A percentile compares a stretch with the other conserved stretches of the same genome.
Conservation (phyloP, 208 protist species). For the Crithidia sp. region DNA sequence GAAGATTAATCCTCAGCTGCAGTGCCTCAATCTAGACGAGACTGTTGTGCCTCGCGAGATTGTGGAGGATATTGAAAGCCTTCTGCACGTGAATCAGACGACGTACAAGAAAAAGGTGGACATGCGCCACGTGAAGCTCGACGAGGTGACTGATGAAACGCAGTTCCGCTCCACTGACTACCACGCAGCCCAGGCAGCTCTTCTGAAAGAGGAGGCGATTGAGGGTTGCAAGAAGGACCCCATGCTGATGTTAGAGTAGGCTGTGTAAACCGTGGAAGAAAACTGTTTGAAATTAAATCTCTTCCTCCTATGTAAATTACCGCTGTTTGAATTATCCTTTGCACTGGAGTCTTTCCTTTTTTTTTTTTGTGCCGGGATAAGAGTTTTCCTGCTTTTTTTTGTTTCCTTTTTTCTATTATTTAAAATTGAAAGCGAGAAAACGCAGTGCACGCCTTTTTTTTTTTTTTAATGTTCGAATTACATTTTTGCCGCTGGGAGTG, state of each 20-base stretch:
- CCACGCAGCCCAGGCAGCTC: conserved; percentile 51
- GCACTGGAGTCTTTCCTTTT: too few species aligned
- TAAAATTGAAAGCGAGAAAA: too few species aligned
- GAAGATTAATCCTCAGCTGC: conserved; percentile 80
- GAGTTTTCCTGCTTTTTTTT: too few species aligned
- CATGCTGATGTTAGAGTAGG: conserved; percentile 39
- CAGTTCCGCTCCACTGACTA: conserved; percentile 86
- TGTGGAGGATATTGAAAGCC: conserved; percentile 70
- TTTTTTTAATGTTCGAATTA: background rate
- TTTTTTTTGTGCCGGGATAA: too few species aligned
- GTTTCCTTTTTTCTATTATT: too few species aligned
- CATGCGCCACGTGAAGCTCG: conserved; percentile 56
- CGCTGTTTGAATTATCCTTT: too few species aligned
- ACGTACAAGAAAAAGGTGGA: conserved; percentile 50
- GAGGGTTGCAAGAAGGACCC: conserved; percentile 37
- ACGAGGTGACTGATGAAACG: conserved; percentile 56
- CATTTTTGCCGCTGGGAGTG: background rate
- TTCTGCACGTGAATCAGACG: conserved; percentile 87
- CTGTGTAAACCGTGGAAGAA: background rate
- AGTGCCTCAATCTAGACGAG: conserved; percentile 60
- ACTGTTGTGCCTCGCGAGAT: conserved; percentile 67
- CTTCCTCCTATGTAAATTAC: too few species aligned
- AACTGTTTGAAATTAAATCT: too few species aligned
- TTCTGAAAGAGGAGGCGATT: conserved; percentile 60
- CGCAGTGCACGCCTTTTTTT: background rate